These are phyloP conservation scores for Ambispora gerdemannii DNA, from an alignment of 192 early-diverging fungal species.

Conservation along the genomic window DNA sequence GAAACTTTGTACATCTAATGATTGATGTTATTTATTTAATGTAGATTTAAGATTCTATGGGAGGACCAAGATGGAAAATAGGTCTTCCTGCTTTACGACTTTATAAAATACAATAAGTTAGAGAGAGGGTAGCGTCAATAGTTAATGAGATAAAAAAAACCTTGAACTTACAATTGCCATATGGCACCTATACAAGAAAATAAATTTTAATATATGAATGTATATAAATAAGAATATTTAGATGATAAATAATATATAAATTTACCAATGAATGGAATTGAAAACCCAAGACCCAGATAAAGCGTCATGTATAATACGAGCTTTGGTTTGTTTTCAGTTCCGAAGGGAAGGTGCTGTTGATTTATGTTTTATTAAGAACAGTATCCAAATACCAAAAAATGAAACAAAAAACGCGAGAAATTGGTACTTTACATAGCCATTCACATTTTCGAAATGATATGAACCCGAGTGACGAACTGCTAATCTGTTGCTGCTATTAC, in stretches of 20 bases:
- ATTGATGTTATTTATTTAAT: too few species aligned
- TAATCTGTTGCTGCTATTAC: too few species aligned
- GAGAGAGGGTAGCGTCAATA: not conserved
- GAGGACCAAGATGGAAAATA: not conserved
- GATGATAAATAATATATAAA: not conserved
- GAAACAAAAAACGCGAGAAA: not conserved
- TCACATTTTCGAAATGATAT: not conserved
- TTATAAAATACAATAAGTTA: not conserved
- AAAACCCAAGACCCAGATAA: slow-evolving; percentile 54
- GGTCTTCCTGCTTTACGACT: slow-evolving; percentile 27
- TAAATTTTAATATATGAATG: not conserved
- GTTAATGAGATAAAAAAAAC: not conserved
- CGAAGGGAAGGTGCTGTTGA: slow-evolving; percentile 57
- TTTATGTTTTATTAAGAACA: too few species aligned
- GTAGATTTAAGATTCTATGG: not conserved
- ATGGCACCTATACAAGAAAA: not conserved
- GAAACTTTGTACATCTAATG: not conserved
- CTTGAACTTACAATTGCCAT: slow-evolving; percentile 26
- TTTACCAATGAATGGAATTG: slow-evolving; percentile 51
- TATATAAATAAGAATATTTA: not conserved
- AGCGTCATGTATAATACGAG: slow-evolving; percentile 51
- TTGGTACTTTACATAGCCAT: not conserved
- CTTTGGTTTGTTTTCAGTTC: slow-evolving; percentile 54
- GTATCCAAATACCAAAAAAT: not conserved
- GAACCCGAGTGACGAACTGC: not conserved